Base-by-base conservation (phyloP, 805 yeast species). In the Kodamaea hsintzibuensis region DNA sequence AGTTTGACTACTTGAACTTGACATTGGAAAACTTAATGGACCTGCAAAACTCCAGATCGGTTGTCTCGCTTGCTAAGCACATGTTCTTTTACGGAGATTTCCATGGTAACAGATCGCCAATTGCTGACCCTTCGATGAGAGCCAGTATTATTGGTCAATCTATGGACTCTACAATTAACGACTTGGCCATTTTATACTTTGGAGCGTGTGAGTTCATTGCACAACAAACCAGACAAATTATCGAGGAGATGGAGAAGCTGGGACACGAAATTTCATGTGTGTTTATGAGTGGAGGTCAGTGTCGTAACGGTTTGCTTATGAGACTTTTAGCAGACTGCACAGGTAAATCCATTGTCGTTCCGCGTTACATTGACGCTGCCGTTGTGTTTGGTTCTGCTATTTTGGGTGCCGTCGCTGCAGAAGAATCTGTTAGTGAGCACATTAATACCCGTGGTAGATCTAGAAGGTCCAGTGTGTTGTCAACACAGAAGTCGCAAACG, bases 161-260 rank as follows among this genome's bases (percentile, higher is more conserved):
- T 2, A 90, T 95, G 96, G 98, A 95, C 68, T 75, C 82, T 9
- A 85, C 96, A 0, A 76, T 95, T 42, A 90, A 91, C 62, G 90
- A 89, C 57, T 77, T 95, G 60, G 97, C 98, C 0, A 69, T 90
- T 56, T 86, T 84, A 60, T 95, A 95, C 67, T 80, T 92, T 49
- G 98, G 89, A 14, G 97, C 98, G 3, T 91, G 97, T 71, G 99
- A 95, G 74, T 95, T 95, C 63, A 92, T 95, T 69, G 97, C 97
- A 49, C 97, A 91, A 68, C 99, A 95, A 75, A 93, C 98, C 0
- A 84, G 97, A 64, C 99, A 95, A 64, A 95, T 95, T 65, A 86
- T 93, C 37, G 95, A 89, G 61, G 84, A 85, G 57, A 88, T 95
- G 91, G 85, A 83, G 61, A 72, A 77, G 52, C 77, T 88, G 2